phyloP scores from a whole-genome alignment of 139 green algal species.

The Chlamydomonas sp. region DNA sequence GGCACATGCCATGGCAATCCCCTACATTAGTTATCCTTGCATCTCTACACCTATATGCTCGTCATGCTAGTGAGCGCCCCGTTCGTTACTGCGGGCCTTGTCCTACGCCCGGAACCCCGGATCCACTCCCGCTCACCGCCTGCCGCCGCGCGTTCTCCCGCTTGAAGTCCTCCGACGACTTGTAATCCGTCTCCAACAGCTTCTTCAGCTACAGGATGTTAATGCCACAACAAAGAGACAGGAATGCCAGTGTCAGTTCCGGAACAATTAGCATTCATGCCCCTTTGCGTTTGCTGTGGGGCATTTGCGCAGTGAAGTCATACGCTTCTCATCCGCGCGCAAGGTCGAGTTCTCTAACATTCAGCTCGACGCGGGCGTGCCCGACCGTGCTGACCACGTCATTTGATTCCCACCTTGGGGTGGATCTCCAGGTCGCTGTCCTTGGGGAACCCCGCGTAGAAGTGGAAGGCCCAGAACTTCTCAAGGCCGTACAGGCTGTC shows the following conservation, averaged over 20 bases:
- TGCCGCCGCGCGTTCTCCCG: slow-evolving; percentile 42
- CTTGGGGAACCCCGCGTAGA: slow-evolving; percentile 87
- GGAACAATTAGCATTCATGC: neutral
- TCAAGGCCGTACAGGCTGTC: slow-evolving; percentile 95
- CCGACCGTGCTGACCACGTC: neutral
- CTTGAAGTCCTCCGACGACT: slow-evolving; percentile 67
- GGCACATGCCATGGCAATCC: too few species aligned
- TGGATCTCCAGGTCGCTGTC: slow-evolving; percentile 61
- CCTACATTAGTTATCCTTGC: neutral
- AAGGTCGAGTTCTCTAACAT: neutral
- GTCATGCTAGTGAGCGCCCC: too few species aligned
- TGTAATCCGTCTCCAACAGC: slow-evolving; percentile 51
- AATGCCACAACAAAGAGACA: neutral
- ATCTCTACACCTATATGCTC: neutral
- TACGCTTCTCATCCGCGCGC: neutral
- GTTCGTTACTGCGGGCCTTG: too few species aligned
- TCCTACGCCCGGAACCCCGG: neutral
- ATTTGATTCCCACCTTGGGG: slow-evolving; percentile 13
- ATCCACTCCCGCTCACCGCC: neutral
- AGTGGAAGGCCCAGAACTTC: slow-evolving; percentile 97
- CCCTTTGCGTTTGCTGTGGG: too few species aligned
- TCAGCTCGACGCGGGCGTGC: neutral
- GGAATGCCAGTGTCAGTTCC: too few species aligned
- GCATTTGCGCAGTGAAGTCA: neutral
- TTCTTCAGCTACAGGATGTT: slow-evolving; percentile 33